phyloP scores from a whole-genome alignment of 306 rosid species.

The Myrica gale region DNA sequence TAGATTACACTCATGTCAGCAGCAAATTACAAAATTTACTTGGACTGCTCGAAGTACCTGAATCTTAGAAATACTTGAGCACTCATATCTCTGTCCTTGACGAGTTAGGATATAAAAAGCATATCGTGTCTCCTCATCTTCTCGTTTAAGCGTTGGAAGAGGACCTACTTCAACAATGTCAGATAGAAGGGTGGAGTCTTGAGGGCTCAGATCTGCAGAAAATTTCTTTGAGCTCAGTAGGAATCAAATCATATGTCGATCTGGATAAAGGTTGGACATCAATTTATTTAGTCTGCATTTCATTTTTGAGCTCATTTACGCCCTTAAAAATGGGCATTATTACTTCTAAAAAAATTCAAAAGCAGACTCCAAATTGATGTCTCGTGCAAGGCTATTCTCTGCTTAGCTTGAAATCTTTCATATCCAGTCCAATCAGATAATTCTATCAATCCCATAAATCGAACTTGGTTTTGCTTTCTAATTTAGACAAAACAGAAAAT shows the following conservation, averaged over 20 bases:
- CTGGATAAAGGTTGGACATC: background rate
- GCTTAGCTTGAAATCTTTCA: background rate
- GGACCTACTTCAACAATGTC: slow-evolving; percentile 67
- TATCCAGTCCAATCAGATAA: background rate
- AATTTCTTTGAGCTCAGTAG: slow-evolving; percentile 7
- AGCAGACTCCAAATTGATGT: slow-evolving; percentile 9
- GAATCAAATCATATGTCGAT: background rate
- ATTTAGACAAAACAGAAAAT: background rate
- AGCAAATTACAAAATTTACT: background rate
- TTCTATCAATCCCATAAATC: background rate
- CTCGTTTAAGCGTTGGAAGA: slow-evolving; percentile 65
- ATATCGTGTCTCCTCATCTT: slow-evolving; percentile 52
- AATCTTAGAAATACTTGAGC: slow-evolving; percentile 68
- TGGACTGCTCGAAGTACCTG: slow-evolving; percentile 48
- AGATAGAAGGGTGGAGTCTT: slow-evolving; percentile 56
- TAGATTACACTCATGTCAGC: no score
- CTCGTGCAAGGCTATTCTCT: background rate
- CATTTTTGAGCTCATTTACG: background rate
- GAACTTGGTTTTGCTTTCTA: background rate
- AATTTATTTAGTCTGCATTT: background rate
- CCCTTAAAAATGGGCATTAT: background rate
- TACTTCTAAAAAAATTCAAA: background rate
- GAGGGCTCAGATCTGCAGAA: slow-evolving; percentile 59
- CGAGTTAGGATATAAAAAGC: slow-evolving; percentile 69
- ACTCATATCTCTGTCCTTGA: slow-evolving; percentile 78